Evolutionary conservation across 176 grass and related monocot genomes (phyloP).

Genomic region (Tillandsia leiboldiana): DNA sequence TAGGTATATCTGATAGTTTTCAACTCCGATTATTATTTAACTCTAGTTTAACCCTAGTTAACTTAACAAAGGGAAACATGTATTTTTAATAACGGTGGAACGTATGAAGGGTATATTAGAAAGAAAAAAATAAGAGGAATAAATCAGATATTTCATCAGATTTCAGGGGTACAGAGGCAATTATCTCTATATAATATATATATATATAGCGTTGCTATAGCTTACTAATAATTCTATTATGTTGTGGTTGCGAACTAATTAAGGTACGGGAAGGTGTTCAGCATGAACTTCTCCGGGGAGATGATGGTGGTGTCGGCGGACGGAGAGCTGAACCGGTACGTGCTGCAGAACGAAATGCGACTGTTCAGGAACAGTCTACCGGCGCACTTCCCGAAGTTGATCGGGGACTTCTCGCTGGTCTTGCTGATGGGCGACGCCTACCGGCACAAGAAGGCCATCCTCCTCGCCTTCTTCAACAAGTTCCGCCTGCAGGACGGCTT

Average conservation of each 20-base stretch:
- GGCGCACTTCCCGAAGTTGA: neutral
- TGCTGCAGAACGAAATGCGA: conserved; percentile 21
- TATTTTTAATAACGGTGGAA: too few relatives aligned
- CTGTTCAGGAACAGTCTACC: conserved; percentile 13
- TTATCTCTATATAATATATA: too few relatives aligned
- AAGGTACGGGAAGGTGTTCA: conserved; percentile 26
- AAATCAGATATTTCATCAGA: too few relatives aligned
- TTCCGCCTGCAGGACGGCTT: neutral
- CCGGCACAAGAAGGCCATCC: conserved; percentile 2
- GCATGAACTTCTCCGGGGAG: conserved; percentile 2
- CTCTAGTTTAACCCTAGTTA: too few relatives aligned
- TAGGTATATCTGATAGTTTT: too few relatives aligned
- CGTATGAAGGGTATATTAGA: too few relatives aligned
- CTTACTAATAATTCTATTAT: too few relatives aligned
- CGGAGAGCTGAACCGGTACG: conserved; percentile 19
- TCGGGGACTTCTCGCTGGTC: conserved; percentile 4
- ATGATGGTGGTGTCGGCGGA: conserved; percentile 15
- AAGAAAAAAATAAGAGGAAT: too few relatives aligned
- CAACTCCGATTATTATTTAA: too few relatives aligned
- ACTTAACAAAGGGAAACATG: too few relatives aligned
- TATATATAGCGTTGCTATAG: neutral
- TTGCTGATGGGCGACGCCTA: conserved; percentile 11
- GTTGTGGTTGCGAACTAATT: too few relatives aligned
- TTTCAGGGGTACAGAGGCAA: too few relatives aligned
- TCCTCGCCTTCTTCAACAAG: conserved; percentile 7